phyloP scores from a whole-genome alignment of 2,329 filamentous ascomycete species.

The Monilinia fructicola region DNA sequence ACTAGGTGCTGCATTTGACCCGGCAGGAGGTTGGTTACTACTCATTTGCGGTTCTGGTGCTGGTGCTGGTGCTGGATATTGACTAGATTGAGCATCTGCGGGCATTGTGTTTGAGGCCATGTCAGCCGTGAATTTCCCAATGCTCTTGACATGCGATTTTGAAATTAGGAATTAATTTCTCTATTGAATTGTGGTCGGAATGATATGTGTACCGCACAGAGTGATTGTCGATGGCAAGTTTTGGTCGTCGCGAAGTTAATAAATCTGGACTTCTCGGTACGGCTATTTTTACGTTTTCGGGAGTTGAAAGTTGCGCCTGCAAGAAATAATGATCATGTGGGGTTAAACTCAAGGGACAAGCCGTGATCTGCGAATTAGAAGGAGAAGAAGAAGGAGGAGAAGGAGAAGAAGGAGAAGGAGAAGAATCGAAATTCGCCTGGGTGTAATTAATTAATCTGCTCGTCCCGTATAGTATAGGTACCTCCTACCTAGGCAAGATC shows the following conservation, averaged over 20 bases:
- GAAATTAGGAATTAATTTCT: neutral
- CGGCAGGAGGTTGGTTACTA: constrained; percentile 24
- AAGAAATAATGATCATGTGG: constrained; percentile 18
- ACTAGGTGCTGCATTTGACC: constrained; percentile 35
- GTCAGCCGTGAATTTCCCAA: neutral
- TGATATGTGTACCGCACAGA: neutral
- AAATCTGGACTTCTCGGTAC: constrained; percentile 16
- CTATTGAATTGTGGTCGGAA: neutral
- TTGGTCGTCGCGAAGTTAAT: neutral
- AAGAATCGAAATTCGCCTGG: no score
- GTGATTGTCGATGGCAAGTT: neutral
- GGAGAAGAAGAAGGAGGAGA: no score
- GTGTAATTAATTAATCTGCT: no score
- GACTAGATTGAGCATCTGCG: constrained; percentile 18
- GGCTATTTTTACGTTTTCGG: constrained; percentile 20
- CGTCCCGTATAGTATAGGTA: no score
- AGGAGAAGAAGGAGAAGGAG: no score
- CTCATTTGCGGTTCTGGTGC: constrained; percentile 19
- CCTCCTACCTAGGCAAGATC: no score
- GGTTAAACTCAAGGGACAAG: constrained; percentile 2
- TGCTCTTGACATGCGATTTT: neutral
- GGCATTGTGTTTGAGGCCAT: constrained; percentile 22
- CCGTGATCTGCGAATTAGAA: neutral
- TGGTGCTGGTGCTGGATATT: constrained; percentile 25
- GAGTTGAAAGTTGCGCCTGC: neutral